phyloP scores from a whole-genome alignment of 106 monocot species.

The Amphibolis antarctica region DNA sequence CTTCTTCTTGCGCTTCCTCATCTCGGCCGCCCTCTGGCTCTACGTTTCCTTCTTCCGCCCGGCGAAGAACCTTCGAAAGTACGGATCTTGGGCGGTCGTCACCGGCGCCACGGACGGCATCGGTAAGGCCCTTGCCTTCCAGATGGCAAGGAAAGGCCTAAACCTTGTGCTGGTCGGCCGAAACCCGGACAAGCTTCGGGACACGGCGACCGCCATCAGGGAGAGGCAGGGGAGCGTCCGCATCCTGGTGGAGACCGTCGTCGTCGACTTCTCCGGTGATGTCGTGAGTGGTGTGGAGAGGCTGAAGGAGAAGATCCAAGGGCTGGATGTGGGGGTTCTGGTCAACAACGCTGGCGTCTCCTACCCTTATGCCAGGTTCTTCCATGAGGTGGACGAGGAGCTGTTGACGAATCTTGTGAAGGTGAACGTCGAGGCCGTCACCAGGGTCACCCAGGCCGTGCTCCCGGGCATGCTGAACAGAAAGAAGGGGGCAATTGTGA shows the following conservation, averaged over 20 bases:
- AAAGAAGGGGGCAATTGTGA: slow-evolving; percentile 71
- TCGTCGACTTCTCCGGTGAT: slow-evolving; percentile 56
- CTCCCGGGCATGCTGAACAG: slow-evolving; percentile 72
- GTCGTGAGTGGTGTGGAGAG: slow-evolving; percentile 32
- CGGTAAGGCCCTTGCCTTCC: slow-evolving; percentile 64
- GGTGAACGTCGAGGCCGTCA: slow-evolving; percentile 81
- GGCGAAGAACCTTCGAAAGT: slow-evolving; percentile 39
- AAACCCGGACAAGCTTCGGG: slow-evolving; percentile 51
- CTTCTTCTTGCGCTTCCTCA: slow-evolving; percentile 18
- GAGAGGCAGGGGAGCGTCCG: slow-evolving; percentile 14
- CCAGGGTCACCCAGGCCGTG: slow-evolving; percentile 69
- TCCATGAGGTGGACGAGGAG: slow-evolving; percentile 86
- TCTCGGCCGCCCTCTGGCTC: slow-evolving; percentile 35
- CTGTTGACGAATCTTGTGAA: slow-evolving; percentile 47
- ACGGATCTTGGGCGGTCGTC: slow-evolving; percentile 81
- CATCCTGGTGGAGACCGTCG: slow-evolving; percentile 34
- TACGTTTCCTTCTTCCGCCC: slow-evolving; percentile 65
- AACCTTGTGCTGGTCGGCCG: slow-evolving; percentile 76
- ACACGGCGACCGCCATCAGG: slow-evolving; percentile 31
- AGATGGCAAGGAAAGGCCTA: slow-evolving; percentile 49
- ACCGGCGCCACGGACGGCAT: slow-evolving; percentile 91
- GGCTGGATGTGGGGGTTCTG: slow-evolving; percentile 69
- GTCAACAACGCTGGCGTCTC: slow-evolving; percentile 86
- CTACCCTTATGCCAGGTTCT: slow-evolving; percentile 76
- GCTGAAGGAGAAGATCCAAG: slow-evolving; percentile 39